Base-by-base conservation (phyloP, 305 asterid genomes). In the Solanum aculeatissimum region DNA sequence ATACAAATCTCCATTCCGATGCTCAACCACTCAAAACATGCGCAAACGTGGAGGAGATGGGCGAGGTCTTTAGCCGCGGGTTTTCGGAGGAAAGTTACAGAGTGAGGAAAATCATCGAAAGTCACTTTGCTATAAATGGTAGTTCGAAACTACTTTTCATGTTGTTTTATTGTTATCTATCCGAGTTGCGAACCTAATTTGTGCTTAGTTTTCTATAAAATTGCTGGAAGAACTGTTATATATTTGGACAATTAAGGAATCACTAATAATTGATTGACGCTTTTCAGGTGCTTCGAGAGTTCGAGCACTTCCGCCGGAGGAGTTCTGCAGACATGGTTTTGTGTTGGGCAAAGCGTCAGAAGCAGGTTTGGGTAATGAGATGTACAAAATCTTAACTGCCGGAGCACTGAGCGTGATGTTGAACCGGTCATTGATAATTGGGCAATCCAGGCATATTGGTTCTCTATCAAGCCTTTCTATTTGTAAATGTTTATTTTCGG, bases 361-460 rank as follows among this genome's bases (percentile, higher is more conserved):
- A 92, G 99, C 99, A 55, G 99, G 99, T 71, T 90, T 97, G 90
- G 99, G 98, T 54, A 97, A 97, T 81, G 99, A 97, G 85, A 80
- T 97, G 92, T 97, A 97, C 96, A 97, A 97, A 91, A 91, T 97
- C 85, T 89, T 97, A 85, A 93, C 93, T 86, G 99, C 96, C 23
- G 98, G 95, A 32, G 97, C 97, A 32, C 85, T 97, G 88, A 97
- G 99, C 71, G 96, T 97, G 85, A 97, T 97, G 97, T 87, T 97
- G 93, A 95, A 95, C 89, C 97, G 99, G 85, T 97, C 99, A 16
- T 85, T 97, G 88, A 95, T 97, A 83, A 95, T 97, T 79, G 99
- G 97, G 88, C 99, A 97, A 95, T 92, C 98, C 98, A 97, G 98
- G 99, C 97, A 94, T 51, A 92, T 93, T 91, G 98, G 97, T 97